Evolutionary conservation across 164 flowering plant species (phyloP).

Genomic region (Chloranthus sessilifolius): DNA sequence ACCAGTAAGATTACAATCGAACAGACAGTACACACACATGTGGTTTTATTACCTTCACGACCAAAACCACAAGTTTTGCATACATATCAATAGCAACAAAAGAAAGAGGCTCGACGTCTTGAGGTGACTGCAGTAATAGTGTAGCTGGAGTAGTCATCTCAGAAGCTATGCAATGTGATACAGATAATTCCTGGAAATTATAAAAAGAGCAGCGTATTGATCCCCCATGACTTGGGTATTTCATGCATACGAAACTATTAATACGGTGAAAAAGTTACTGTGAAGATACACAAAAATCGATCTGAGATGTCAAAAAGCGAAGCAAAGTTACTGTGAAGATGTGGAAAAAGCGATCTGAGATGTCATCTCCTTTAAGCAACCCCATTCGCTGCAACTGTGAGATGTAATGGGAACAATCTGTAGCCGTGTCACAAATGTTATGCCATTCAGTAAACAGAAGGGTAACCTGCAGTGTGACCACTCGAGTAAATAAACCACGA

Average conservation of each 20-base stretch:
- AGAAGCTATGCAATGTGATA: constrained; percentile 57
- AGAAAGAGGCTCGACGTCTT: constrained; percentile 49
- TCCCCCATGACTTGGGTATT: too few species aligned
- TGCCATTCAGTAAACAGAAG: constrained; percentile 66
- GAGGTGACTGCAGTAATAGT: constrained; percentile 44
- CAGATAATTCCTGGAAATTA: constrained; percentile 74
- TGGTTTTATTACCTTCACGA: constrained; percentile 84
- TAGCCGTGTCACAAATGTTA: constrained; percentile 69
- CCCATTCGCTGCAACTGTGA: constrained; percentile 66
- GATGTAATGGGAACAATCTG: constrained; percentile 44
- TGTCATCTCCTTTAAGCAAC: constrained; percentile 74
- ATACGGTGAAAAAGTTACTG: too few species aligned
- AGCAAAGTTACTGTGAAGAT: constrained; percentile 51
- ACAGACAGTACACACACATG: too few species aligned
- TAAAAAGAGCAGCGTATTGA: too few species aligned
- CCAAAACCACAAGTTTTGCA: constrained; percentile 67
- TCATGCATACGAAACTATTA: too few species aligned
- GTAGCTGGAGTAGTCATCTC: constrained; percentile 31
- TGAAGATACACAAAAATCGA: too few species aligned
- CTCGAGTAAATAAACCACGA: too few species aligned
- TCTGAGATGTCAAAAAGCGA: too few species aligned
- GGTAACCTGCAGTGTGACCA: constrained; percentile 65
- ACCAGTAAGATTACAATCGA: too few species aligned
- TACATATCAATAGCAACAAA: constrained; percentile 78
- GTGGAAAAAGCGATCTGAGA: constrained; percentile 72